phyloP scores from a whole-genome alignment of 1,284 basidiomycete genomes.

The Apiotrichum siamense region DNA sequence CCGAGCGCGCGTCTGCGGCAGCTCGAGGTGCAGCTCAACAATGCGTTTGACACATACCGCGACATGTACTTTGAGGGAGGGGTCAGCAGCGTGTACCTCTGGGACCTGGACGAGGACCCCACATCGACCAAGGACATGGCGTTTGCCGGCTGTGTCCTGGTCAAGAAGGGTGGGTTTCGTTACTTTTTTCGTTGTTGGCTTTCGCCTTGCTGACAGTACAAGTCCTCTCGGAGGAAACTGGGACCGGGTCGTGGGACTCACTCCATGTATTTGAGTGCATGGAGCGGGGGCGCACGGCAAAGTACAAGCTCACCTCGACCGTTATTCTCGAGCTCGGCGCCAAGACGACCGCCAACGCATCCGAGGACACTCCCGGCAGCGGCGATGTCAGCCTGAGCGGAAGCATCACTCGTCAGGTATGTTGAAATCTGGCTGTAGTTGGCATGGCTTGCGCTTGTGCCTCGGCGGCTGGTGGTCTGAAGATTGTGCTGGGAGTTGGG shows the following conservation, averaged over 20 bases:
- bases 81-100: conserved; percentile 94
- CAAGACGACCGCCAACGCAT: conserved; percentile 46
- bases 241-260: conserved; percentile 75
- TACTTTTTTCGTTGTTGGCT: neutral
- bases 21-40: conserved; percentile 87
- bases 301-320: conserved; percentile 96
- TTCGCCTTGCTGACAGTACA: conserved; percentile 7
- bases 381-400: conserved; percentile 83
- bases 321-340: conserved; percentile 91
- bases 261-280: conserved; percentile 95
- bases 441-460: no score
- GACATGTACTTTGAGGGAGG: conserved; percentile 99
- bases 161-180: conserved; percentile 79
- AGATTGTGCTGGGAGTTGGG: no score
- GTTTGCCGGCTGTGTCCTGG: conserved; percentile 91
- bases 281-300: conserved; percentile 82
- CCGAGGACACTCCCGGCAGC: conserved; percentile 47
- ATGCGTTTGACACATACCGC: conserved; percentile 94
- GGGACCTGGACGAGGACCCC: conserved; percentile 87
- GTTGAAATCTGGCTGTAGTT: no score
- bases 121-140: conserved; percentile 35
- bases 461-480: no score
- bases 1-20: conserved; percentile 80
- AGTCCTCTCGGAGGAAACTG: conserved; percentile 15
- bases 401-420: conserved; percentile 93